Evolutionary conservation across 2,329 filamentous ascomycete genomes (phyloP), one percentile per base, ranked within the genome.

Genomic region (Alternaria ethzedia): DNA sequence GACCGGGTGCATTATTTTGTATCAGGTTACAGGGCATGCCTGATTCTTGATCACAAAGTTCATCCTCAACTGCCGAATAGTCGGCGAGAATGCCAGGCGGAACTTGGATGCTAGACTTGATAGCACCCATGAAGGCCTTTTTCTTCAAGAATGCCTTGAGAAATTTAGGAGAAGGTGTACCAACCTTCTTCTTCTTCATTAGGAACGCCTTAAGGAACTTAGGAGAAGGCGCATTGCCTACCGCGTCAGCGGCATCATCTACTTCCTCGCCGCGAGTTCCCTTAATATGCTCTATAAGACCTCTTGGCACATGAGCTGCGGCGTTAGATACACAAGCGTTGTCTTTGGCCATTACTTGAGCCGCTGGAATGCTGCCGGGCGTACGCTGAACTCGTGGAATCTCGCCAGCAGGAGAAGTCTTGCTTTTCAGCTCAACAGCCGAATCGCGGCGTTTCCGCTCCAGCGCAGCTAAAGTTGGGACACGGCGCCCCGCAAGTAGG

Each of bases 281-380:
- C 15, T 1, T 8, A 9, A 17, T 10, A 11, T 41, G 36, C n/a
- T 41, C n/a, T 9, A 41, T 41, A 9, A 41, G 36, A 1, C 36
- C n/a, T 0, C 36, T 9, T 41, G n/a, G 17, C 9, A 0, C 0
- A 2, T n/a, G n/a, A 41, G 15, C 36, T 41, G 15, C 0, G 0
- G 36, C 2, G 5, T 41, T 17, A 8, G 0, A 41, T 2, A 41
- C 36, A 3, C n/a, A 41, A 41, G 15, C n/a, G 12, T 28, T 28
- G 26, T 28, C 26, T 28, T 28, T 28, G 26, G 26, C 26, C 26
- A 28, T 28, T 11, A 5, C 2, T 11, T 10, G 10, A 11, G 10
- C 10, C 26, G 26, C 26, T 11, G 10, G 9, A 28, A 28, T 28
- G 26, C 26, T 28, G 9, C 10, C 26, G 26, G 9, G 28, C 28